Conservation (phyloP, 2,329 filamentous ascomycete genomes). For the Phoma sp. region DNA sequence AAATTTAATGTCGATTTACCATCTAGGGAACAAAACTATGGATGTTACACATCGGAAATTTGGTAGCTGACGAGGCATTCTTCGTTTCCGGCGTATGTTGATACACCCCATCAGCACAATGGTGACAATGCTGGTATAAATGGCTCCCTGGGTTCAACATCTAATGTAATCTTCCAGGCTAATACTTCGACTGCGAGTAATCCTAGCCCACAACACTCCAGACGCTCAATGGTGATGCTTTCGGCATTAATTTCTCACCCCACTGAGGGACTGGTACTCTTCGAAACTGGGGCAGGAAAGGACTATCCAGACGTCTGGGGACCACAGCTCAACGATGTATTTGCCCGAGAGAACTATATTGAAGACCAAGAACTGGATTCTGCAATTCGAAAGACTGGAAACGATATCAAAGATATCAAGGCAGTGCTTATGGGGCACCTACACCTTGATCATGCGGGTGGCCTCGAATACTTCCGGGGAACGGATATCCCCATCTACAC, state of each 20-base stretch:
- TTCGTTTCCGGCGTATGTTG: conserved; percentile 40
- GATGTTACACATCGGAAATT: conserved; percentile 43
- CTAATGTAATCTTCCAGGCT: too few species aligned
- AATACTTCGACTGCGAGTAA: conserved; percentile 22
- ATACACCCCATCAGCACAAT: too few species aligned
- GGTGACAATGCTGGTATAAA: too few species aligned
- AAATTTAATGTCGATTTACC: too few species aligned
- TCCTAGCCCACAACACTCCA: conserved; percentile 19
- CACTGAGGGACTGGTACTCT: conserved; percentile 46
- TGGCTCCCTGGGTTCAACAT: too few species aligned
- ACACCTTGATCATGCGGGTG: conserved; percentile 49
- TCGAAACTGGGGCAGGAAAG: conserved; percentile 40
- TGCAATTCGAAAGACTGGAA: conserved; percentile 37
- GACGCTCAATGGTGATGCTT: conserved; percentile 37
- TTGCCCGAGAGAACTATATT: conserved; percentile 36
- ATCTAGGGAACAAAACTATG: conserved; percentile 1
- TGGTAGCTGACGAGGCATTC: conserved; percentile 47
- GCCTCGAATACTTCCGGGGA: conserved; percentile 44
- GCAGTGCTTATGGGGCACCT: conserved; percentile 49
- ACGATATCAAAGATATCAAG: conserved; percentile 47
- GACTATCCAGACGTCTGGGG: conserved; percentile 26
- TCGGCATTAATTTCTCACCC: conserved; percentile 40
- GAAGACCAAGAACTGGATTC: conserved; percentile 28
- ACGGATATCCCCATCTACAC: conserved; percentile 47
- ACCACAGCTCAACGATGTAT: conserved; percentile 42